A percentile compares a stretch with the other conserved stretches of the same genome.
Evolutionary conservation across 345 rosid genomes (phyloP).

Genomic region (Camelina sativa): DNA sequence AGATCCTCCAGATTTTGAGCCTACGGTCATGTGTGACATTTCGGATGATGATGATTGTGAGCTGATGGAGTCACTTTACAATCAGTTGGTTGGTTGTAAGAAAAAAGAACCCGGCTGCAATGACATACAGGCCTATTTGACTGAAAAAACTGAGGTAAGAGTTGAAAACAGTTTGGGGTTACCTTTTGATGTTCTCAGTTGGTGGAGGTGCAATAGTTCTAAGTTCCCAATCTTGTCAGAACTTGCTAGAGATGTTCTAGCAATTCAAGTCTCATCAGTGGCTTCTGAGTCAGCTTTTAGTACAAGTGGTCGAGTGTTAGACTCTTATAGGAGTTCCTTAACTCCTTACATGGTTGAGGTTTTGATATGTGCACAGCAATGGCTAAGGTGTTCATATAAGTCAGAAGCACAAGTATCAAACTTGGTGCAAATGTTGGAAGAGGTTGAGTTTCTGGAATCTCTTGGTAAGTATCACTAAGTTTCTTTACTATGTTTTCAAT

Average conservation of each 20-base stretch:
- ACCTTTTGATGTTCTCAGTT: too few relatives aligned
- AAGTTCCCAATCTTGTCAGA: too few relatives aligned
- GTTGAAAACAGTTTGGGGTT: too few relatives aligned
- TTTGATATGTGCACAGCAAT: background rate
- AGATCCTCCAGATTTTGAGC: background rate
- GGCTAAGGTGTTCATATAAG: background rate
- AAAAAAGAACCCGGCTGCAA: background rate
- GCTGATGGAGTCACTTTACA: too few relatives aligned
- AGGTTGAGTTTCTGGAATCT: background rate
- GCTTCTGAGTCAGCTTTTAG: background rate
- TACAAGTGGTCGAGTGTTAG: background rate
- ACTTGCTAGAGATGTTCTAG: too few relatives aligned
- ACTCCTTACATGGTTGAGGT: conserved; percentile 4
- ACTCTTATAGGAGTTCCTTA: background rate
- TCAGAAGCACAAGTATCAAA: background rate
- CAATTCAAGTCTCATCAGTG: background rate
- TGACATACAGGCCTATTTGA: background rate
- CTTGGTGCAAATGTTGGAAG: background rate
- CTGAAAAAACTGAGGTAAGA: background rate
- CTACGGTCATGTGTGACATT: background rate
- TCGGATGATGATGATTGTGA: too few relatives aligned
- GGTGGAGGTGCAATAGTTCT: too few relatives aligned
- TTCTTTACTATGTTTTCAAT: too few relatives aligned
- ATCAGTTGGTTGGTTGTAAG: too few relatives aligned
- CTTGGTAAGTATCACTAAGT: too few relatives aligned